Base-by-base conservation (phyloP, 352 stramenopile genomes). In the Globisporangium echinulatum region DNA sequence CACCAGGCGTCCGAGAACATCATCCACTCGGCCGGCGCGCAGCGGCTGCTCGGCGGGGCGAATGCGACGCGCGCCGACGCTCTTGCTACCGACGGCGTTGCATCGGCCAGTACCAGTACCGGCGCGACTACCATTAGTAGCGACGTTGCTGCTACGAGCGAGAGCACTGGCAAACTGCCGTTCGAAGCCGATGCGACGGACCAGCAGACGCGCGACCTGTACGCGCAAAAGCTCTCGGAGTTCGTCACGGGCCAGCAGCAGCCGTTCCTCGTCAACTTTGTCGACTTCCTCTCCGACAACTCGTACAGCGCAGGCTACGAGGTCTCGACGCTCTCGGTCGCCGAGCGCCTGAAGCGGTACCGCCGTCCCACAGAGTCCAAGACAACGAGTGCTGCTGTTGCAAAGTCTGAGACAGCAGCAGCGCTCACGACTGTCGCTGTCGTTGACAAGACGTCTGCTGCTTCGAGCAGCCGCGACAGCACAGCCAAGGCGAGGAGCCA, bases 1-100 rank as follows among this genome's bases (percentile, higher is more conserved):
- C 86, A 95, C 40, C 84, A 93, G 65, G 86, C 86, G 6, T 90
- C 84, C 7, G 82, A 95, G 14, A 94, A 92, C 55, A 87, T 95
- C 38, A 74, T 93, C 38, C 88, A 88, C 55, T 93, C 84, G 8
- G 68, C 77, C 37, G 80, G 82, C 36, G 84, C 84, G 25, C 78
- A 79, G 44, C 58, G 68, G n/a, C 47, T 92, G 19, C 55, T 92
- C 17, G 40, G 59, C 17, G 62, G 70, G 42, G 40, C 17, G 4
- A n/a, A 15, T 5, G 10, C 46, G 7, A n/a, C n/a, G 5, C 19
- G 46, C 10, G n/a, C 5, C 17, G 46, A 15, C 4, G 43, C 39
- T 33, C 44, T 10, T 10, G 44, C n/a, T 54, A 14, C 19, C 11
- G 61, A 25, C 19, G 52, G 44, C 6, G 43, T 55, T 37, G 54